Evolutionary conservation across 2,329 filamentous ascomycete species (phyloP), one percentile per base, ranked within the genome.

Genomic region (Cladosporium sp.): DNA sequence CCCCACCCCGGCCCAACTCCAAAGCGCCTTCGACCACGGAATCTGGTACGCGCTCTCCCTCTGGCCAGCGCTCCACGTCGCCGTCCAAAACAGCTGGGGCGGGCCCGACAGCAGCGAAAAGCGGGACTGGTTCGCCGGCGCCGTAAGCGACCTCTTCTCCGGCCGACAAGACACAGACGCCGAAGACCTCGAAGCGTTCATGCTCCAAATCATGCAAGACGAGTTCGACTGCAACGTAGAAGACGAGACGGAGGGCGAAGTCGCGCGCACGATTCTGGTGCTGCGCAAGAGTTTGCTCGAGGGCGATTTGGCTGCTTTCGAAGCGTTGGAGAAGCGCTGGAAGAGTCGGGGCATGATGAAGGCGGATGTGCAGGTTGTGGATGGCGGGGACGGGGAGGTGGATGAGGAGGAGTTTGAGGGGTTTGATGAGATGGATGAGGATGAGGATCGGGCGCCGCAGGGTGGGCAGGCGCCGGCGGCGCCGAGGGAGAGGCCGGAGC

Each of bases 161-260:
- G 69, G 74, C 9, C 70, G 75, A 3, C 75, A 81, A 2, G 74
- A 82, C 49, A 83, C 87, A 9, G 86, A 95, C 59, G 73, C 79
- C 15, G 82, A 85, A 56, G 89, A 96, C 60, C 74, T 96, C 38
- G 92, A 97, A 73, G 79, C 85, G 35, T 83, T 94, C 45, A 75
- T 97, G 41, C 75, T 95, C 40, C 88, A 96, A 62, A 84, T 95
- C 54, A 93, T 97, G 85, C 79, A 86, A 55, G 93, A 97, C 72
- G 93, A 98, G 70, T 98, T 97, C 63, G 90, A 95, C 62, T 86
- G 93, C 49, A 85, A 88, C 50, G 81, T 96, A 22, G 93, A 97
- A 62, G 93, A 98, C 68, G 91, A 90, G 60, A 92, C 85, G 41
- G 86, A 84, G 29, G 82, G 79, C 47, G 79, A 84, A 50, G 80